Evolutionary conservation across 768 basidiomycete species (phyloP).

Genomic region (Macrolepiota dolichaula): DNA sequence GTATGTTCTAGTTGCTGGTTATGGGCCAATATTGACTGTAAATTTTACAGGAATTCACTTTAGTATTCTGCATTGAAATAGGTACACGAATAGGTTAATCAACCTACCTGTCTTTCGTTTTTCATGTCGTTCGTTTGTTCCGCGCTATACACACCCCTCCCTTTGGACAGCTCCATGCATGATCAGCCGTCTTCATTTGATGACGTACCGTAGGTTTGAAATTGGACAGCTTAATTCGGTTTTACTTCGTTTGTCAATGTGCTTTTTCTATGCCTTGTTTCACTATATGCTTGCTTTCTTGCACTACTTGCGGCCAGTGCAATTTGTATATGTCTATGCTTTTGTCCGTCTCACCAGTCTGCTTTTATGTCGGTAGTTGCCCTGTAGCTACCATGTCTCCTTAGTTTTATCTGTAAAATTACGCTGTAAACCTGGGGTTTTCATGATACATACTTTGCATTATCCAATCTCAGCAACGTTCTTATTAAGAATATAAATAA

Average conservation of each 20-base stretch:
- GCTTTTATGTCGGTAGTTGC: not conserved
- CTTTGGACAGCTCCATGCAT: not conserved
- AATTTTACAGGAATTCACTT: not conserved
- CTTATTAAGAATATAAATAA: not conserved
- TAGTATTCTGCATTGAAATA: not conserved
- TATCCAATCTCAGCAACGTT: too few species aligned
- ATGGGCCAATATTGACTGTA: not conserved
- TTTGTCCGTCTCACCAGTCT: not conserved
- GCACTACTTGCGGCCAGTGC: not conserved
- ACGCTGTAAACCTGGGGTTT: conserved; percentile 6
- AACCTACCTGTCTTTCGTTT: not conserved
- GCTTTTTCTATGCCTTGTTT: not conserved
- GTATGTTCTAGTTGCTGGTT: not conserved
- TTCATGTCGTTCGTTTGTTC: not conserved
- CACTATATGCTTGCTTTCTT: not conserved
- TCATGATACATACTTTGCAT: too few species aligned
- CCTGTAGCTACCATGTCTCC: not conserved
- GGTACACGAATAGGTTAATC: not conserved
- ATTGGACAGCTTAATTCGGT: not conserved
- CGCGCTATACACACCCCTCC: not conserved
- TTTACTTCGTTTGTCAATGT: not conserved
- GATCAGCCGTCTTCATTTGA: not conserved
- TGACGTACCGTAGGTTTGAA: not conserved
- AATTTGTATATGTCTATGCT: not conserved
- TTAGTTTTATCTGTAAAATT: not conserved